Base-by-base conservation (phyloP, 2,329 filamentous ascomycete genomes). In the Aspergillus neoniger region DNA sequence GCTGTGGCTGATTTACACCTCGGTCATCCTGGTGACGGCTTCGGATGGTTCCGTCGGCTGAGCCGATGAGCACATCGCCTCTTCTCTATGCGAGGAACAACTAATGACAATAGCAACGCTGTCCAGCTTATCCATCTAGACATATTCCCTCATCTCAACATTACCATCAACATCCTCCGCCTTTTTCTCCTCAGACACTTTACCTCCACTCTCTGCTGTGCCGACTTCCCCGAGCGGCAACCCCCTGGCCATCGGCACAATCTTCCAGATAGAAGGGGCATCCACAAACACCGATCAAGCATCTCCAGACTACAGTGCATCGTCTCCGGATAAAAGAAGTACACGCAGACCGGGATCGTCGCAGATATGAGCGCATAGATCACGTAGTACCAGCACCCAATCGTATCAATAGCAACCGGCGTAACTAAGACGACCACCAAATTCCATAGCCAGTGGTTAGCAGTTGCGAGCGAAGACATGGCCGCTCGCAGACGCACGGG, bases 311-410 rank as follows among this genome's bases (percentile, higher is more conserved):
- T 60, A 25, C 52, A 57, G 2, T 58, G 57, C 57, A 58, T 62
- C 3, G 62, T 64, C 38, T 64, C 62, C 3, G 62, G 60, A 15
- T 58, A 62, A 17, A 64, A 49, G 30, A 64, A 53, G 47, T 54
- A 64, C 6, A 56, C 60, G 2, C 23, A 49, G 3, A 44, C 39
- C 0, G 58, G 53, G 10, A 62, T 60, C 9, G 32, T 43, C 15
- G 58, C 41, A 4, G 53, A 51, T 10, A 62, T 58, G 6, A 55
- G 15, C 2, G 52, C 38, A 23, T 59, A 62, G 17, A 62, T 48
- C 15, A 62, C 59, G 23, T 60, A 57, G 47, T 60, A 56, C 30
- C 55, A 23, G 25, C 55, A 59, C 8, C 60, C 55, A 7, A 62
- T 56, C 12, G 7, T 60, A 10, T 43, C 36, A 12, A 60, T 25